phyloP scores from a whole-genome alignment of 768 basidiomycete species.

The Lactarius vividus region DNA sequence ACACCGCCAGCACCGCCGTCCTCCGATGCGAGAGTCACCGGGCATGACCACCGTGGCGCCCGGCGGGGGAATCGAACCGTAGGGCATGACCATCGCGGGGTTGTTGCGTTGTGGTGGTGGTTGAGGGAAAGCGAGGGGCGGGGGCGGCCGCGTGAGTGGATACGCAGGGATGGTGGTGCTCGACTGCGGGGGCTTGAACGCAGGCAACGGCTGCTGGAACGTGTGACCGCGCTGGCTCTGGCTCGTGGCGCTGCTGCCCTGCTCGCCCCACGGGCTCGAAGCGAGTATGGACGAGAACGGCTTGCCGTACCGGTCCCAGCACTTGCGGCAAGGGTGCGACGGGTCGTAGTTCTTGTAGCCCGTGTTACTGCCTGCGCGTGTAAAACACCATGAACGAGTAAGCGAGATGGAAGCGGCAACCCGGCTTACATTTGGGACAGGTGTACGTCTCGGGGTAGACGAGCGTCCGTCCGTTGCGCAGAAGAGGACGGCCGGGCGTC shows the following conservation, averaged over 20 bases:
- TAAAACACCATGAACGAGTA: background rate
- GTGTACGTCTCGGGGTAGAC: conserved; percentile 64
- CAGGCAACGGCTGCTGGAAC: conserved; percentile 28
- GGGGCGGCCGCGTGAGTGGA: background rate
- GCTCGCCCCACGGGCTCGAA: conserved; percentile 45
- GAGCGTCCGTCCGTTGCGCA: conserved; percentile 58
- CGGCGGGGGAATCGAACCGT: conserved; percentile 36
- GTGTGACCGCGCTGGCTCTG: conserved; percentile 12
- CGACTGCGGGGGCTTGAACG: conserved; percentile 22
- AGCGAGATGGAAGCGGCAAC: background rate
- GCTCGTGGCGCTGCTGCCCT: background rate
- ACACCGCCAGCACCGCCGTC: conserved; percentile 62
- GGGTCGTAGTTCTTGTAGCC: conserved; percentile 74
- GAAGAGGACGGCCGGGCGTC: conserved; percentile 62
- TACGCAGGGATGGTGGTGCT: background rate
- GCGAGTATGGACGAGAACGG: conserved; percentile 59
- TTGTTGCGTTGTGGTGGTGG: background rate
- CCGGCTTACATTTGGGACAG: conserved; percentile 63
- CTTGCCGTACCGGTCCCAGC: conserved; percentile 70
- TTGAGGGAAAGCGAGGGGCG: conserved; percentile 3
- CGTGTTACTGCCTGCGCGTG: conserved; percentile 58
- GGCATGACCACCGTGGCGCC: conserved; percentile 50
- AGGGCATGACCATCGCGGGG: conserved; percentile 28
- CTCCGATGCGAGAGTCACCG: conserved; percentile 72
- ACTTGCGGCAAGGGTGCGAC: conserved; percentile 61